Evolutionary conservation across 495 filamentous ascomycete species (phyloP), one percentile per base, ranked within the genome.

Genomic region (Trichoderma gamsii): DNA sequence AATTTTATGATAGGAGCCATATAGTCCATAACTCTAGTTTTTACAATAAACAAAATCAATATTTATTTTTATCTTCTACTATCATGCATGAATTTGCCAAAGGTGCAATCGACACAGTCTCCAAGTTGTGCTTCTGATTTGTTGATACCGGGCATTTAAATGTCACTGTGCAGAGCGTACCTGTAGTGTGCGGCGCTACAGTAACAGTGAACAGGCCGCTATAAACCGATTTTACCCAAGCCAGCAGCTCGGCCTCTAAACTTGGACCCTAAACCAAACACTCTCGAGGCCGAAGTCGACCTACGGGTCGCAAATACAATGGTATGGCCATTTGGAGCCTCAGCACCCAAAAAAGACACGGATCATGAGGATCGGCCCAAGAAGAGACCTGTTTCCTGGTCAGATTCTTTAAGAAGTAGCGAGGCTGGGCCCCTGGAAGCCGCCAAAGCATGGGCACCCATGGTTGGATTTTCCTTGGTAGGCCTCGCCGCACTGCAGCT

Each of bases 381-480:
- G 65, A 80, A 77, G 71, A 70, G 71, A 23, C 71, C 76, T 66
- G 73, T 82, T 46, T 75, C 80, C 9, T 88, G 85, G 84, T 73
- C 76, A 21, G 78, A 85, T 43, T 79, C 74, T 63, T 76, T 86
- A 63, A 18, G 61, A 29, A 85, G 85, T 69, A 73, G 72, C 38
- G 83, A 80, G 56, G 83, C 90, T 75, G 93, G 90, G 16, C 86
- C 88, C 67, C 92, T 90, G 77, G 83, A 81, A 66, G 84, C 89
- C 69, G 84, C 87, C 0, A 78, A 86, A 66, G 90, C 86, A 65
- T 78, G 93, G 71, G 73, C 91, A 23, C 84, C 90, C 6, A 88
- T 88, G 1, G 67, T 88, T 21, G 79, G 92, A n/a, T 85, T 93
- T 16, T 92, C 91, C 12, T 82, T 84, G 29, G 82, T 86, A 7